These are phyloP conservation scores for Coccomyxa sp. DNA, from an alignment of 139 green algal species.

Conservation along the genomic window DNA sequence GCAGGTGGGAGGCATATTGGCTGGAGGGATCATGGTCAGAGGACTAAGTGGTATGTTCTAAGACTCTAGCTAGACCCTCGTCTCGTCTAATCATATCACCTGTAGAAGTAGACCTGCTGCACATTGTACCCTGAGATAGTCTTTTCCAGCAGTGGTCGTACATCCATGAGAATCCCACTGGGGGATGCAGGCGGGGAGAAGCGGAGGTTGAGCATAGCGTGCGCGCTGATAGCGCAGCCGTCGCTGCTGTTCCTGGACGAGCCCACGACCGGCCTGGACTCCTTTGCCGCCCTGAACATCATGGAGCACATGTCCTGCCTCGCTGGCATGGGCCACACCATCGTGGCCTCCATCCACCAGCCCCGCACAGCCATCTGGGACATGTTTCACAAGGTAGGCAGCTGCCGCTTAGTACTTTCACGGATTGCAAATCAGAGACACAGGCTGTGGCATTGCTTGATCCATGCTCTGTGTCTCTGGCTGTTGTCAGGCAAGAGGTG, in stretches of 20 bases:
- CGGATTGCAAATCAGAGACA: no score
- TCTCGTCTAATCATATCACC: no score
- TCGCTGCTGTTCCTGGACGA: conserved; percentile 45
- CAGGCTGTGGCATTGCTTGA: no score
- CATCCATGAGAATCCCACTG: no score
- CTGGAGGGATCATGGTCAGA: conserved; percentile 5
- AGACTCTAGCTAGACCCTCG: no score
- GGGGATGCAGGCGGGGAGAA: conserved; percentile 37
- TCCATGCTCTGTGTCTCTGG: no score
- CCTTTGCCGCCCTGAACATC: conserved; percentile 27
- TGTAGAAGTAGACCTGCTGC: no score
- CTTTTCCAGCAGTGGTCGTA: no score
- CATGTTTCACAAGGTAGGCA: conserved; percentile 15
- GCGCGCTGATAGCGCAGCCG: conserved; percentile 54
- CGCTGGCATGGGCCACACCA: conserved; percentile 9
- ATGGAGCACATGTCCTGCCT: conserved; percentile 24
- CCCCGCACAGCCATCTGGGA: conserved; percentile 17
- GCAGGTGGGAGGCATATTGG: conserved; percentile 14
- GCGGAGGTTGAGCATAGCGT: conserved; percentile 46
- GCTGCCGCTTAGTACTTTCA: neutral
- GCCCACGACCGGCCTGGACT: conserved; percentile 43
- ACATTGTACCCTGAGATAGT: no score
- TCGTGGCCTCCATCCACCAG: conserved; percentile 22
- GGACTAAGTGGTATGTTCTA: conserved; percentile 16
- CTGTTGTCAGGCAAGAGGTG: no score